A percentile compares a stretch with the other conserved stretches of the same genome.
Evolutionary conservation across 73 alveolate genomes (phyloP).

Genomic region (Breviolum minutum): DNA sequence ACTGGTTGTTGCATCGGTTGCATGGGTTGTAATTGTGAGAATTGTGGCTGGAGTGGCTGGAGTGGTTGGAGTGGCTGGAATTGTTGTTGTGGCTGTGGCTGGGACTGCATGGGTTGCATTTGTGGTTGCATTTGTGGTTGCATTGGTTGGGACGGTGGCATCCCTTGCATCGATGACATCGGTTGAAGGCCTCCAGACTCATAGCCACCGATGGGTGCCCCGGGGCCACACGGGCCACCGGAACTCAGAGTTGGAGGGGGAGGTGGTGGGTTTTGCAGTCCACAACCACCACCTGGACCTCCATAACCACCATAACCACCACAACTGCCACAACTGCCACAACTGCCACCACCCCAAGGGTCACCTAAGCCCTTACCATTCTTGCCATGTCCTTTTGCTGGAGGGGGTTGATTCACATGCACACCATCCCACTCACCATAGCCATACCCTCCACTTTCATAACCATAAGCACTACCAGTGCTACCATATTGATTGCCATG

Average conservation of each 20-base stretch:
- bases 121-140: neutral
- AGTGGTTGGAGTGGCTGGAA: neutral
- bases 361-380: conserved; percentile 2
- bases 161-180: neutral
- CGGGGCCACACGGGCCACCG: conserved; percentile 23
- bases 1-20: neutral
- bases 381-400: conserved; percentile 18
- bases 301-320: neutral
- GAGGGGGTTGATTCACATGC: conserved; percentile 60
- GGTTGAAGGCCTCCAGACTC: neutral
- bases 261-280: no score
- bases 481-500: neutral
- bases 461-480: neutral
- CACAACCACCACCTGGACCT: no score
- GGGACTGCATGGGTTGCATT: neutral
- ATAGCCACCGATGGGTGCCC: neutral
- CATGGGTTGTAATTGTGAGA: conserved; percentile 12
- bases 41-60: neutral
- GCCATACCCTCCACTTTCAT: neutral
- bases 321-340: neutral
- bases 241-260: neutral
- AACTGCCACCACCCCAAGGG: neutral
- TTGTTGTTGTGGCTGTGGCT: neutral
- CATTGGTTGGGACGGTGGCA: conserved; percentile 21
- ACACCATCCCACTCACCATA: neutral